These are phyloP conservation scores for Mycosarcoma mackinlayi DNA, from an alignment of 1,284 basidiomycete species.

Conservation along the genomic window DNA sequence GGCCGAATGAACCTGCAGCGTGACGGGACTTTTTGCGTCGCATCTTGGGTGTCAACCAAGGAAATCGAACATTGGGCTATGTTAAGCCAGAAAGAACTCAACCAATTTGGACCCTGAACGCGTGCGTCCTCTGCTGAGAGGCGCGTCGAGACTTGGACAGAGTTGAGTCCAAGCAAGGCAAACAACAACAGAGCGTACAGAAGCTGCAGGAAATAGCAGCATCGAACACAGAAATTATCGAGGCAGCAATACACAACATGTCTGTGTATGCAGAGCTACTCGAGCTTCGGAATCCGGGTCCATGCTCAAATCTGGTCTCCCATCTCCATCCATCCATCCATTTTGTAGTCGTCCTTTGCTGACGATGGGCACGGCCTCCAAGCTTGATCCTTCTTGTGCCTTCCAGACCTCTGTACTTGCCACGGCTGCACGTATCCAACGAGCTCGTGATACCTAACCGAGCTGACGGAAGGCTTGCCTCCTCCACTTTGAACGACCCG, in stretches of 20 bases:
- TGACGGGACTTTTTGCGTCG: no score
- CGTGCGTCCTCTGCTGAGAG: not conserved
- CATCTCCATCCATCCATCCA: conserved; percentile 4
- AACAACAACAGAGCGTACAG: no score
- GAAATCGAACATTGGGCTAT: no score
- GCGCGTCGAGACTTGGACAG: conserved; percentile 4
- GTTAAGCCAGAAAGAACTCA: not conserved
- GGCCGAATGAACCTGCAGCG: no score
- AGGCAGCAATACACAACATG: conserved; percentile 1
- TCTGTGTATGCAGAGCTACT: not conserved
- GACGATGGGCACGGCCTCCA: no score
- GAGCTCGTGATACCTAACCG: no score
- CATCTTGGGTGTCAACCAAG: no score
- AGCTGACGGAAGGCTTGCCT: no score
- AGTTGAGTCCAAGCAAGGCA: not conserved
- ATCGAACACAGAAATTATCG: no score
- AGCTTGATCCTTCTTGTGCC: not conserved
- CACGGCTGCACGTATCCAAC: conserved; percentile 3
- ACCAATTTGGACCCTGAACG: conserved; percentile 21
- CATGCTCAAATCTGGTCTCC: not conserved
- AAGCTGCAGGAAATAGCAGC: no score
- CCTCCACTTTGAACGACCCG: not conserved
- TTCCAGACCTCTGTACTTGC: not conserved
- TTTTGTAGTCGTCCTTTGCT: conserved; percentile 10
- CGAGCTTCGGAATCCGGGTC: not conserved